Base-by-base conservation (phyloP, 805 yeast genomes). In the Candida dendrica region DNA sequence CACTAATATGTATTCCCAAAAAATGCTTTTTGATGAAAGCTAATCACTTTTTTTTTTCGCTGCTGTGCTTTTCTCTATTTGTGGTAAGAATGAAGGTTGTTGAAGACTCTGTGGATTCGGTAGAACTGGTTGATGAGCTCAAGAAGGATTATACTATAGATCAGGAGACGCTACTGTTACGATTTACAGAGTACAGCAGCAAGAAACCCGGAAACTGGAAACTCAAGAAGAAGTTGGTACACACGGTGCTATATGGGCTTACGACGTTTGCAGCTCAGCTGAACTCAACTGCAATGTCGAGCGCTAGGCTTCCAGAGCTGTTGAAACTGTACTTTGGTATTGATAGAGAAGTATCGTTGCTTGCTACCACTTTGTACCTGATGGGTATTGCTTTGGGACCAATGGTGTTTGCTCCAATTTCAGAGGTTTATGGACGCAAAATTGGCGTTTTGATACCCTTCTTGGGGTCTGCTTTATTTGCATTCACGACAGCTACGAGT, bases 341-440 rank as follows among this genome's bases (percentile, higher is more conserved):
- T 13, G 68, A 74, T 4, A 40, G 61, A 30, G 72, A 71, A 16
- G 74, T 69, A 1, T 71, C 80, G 3, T 61, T 74, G 14, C 61
- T 82, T 37, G 70, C 75, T 10, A 72, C 81, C 2, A 68, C 87
- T 0, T 59, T 81, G 14, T 83, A 74, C 49, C 8, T 75, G 81
- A 11, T 55, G 80, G 90, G 89, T 0, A 74, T 80, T 51, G 85
- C 84, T 1, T 60, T 77, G 14, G 90, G 89, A 0, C 54, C 54
- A 7, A 48, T 79, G 57, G 47, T 81, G 11, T 77, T 79, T 72
- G 86, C 83, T 1, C 84, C 84, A 2, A 48, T 75, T 9, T 72
- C 79, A 1, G 63, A 58, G 33, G 58, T 64, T 2, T 63, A 54
- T 42, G 69, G 71, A 6, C 59, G 79, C 35, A 71, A 64, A 47